A percentile compares a stretch with the other conserved stretches of the same genome.
Evolutionary conservation across 192 early-diverging fungal genomes (phyloP).

Genomic region (Backusella tuberculispora): DNA sequence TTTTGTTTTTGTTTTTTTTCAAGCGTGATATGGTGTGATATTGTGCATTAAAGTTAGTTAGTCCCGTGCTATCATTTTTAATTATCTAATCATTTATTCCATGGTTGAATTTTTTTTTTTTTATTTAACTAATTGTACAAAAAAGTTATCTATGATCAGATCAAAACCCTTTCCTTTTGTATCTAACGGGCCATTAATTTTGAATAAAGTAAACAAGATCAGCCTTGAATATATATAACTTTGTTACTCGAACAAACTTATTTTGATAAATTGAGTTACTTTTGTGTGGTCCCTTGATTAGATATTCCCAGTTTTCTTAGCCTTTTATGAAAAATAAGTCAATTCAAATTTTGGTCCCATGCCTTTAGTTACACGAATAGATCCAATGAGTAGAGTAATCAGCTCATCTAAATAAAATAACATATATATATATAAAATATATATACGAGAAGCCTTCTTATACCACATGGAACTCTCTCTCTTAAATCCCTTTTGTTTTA

Average conservation of each 20-base stretch:
- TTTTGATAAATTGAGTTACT: not conserved
- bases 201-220: no score
- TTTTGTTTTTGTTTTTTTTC: no score
- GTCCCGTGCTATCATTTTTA: no score
- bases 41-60: no score
- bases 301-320: not conserved
- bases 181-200: no score
- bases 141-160: not conserved
- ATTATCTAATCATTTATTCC: no score
- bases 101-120: no score
- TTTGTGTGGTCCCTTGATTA: not conserved
- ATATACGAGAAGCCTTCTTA: not conserved
- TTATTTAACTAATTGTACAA: no score
- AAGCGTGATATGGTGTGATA: no score
- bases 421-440: slow-evolving; percentile 3
- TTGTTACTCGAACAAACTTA: not conserved
- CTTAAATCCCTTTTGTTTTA: not conserved
- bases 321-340: not conserved
- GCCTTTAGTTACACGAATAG: not conserved
- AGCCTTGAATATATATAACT: not conserved
- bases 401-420: not conserved
- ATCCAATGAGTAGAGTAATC: not conserved
- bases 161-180: not conserved
- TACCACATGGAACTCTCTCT: not conserved
- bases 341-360: not conserved